Conservation (phyloP, 2,329 filamentous ascomycete species). For the Chrysosporium queenslandicum region DNA sequence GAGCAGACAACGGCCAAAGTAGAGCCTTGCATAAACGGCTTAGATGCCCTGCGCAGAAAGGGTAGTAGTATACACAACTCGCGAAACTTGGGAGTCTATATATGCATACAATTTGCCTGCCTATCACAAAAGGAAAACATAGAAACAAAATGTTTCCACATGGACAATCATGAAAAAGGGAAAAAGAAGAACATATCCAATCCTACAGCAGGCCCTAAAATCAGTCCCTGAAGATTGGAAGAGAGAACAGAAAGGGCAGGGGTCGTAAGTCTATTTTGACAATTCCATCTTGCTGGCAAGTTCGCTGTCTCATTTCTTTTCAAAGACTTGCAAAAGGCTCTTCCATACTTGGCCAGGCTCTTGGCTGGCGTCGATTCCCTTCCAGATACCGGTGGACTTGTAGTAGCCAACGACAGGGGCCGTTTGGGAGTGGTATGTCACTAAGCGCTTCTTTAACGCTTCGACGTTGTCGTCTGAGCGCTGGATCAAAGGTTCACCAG, state of each 20-base stretch:
- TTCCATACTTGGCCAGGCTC: conserved; percentile 94
- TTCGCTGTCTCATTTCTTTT: conserved; percentile 40
- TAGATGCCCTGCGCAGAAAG: conserved; percentile 4
- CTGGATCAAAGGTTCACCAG: conserved; percentile 92
- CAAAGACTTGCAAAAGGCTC: conserved; percentile 75
- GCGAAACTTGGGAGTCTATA: conserved; percentile 15
- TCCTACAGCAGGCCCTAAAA: conserved; percentile 1
- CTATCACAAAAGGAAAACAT: conserved; percentile 12
- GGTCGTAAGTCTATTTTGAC: conserved; percentile 35
- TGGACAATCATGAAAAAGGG: conserved; percentile 14
- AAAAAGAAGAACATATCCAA: conserved; percentile 15
- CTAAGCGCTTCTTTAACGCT: conserved; percentile 85
- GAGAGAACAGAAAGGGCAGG: not conserved
- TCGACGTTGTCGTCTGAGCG: conserved; percentile 95
- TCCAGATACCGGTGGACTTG: conserved; percentile 95
- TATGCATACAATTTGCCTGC: conserved; percentile 12
- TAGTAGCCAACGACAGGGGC: conserved; percentile 90
- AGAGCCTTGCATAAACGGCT: not conserved
- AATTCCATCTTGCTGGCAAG: conserved; percentile 48
- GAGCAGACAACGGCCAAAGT: conserved; percentile 1
- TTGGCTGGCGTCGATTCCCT: conserved; percentile 88
- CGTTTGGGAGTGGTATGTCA: conserved; percentile 91
- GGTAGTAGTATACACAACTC: conserved; percentile 14
- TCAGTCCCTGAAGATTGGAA: conserved; percentile 3
- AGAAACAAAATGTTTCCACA: conserved; percentile 11